These are phyloP conservation scores for Penicillium sp. DNA, from an alignment of 2,329 filamentous ascomycete genomes.

Conservation along the genomic window DNA sequence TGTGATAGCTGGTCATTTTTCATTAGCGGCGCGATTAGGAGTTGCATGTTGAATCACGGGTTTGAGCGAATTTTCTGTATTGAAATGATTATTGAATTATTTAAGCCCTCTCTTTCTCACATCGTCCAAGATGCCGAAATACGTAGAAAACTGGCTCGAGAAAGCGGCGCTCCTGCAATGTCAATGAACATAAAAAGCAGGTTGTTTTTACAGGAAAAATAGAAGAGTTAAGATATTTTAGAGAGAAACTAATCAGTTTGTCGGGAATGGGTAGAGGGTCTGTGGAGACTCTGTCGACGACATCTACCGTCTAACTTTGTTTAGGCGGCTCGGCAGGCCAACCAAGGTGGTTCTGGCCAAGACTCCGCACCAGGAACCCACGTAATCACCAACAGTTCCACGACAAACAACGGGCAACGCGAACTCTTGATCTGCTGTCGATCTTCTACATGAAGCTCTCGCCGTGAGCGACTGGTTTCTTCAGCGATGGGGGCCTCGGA, in stretches of 20 bases:
- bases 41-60: slow-evolving; percentile 22
- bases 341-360: slow-evolving; percentile 13
- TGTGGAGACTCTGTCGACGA: not conserved
- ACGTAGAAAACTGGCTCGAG: not conserved
- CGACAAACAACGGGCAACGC: slow-evolving; percentile 7
- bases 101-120: not conserved
- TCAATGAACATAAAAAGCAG: not conserved
- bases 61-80: slow-evolving; percentile 24
- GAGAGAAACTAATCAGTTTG: not conserved
- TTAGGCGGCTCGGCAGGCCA: slow-evolving; percentile 10
- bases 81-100: slow-evolving; percentile 18
- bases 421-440: not conserved
- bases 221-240: not conserved
- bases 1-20: slow-evolving; percentile 29
- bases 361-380: slow-evolving; percentile 20
- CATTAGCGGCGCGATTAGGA: slow-evolving; percentile 19
- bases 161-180: not conserved
- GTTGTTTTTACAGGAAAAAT: not conserved
- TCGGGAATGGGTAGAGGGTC: too few relatives aligned
- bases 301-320: not conserved
- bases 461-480: slow-evolving; percentile 33
- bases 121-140: not conserved
- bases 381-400: slow-evolving; percentile 22
- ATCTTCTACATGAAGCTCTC: slow-evolving; percentile 33
- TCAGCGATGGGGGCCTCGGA: slow-evolving; percentile 89